Evolutionary conservation across 257 asterid genomes (phyloP), one percentile per base, ranked within the genome.

Genomic region (Nicotiana obtusifolia): DNA sequence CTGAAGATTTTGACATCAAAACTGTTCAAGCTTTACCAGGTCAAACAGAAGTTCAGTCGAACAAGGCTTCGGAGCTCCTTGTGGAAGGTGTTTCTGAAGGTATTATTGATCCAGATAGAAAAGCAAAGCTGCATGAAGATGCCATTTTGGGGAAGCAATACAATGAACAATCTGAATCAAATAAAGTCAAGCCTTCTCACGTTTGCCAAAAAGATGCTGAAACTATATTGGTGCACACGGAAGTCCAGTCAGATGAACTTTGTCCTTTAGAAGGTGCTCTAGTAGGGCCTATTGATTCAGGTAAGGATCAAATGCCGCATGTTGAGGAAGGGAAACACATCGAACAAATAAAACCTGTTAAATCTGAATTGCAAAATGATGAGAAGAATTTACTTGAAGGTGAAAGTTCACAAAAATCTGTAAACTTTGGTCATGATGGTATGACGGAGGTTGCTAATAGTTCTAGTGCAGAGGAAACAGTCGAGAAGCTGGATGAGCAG

Each of bases 1-100:
- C 99, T 81, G 86, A 87, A 85, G 98, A 95, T 87, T 82, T 92
- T 81, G 88, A 91, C 81, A 84, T 95, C 64, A 89, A 91, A 84
- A 87, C 83, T 81, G 84, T 86, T 53, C 93, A 89, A 81, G 83
- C 89, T 86, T 68, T 49, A 78, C 85, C 91, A 44, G 85, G 85
- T 31, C 80, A 84, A 77, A 80, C 87, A 73, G 92, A 86, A 80
- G 87, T 76, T 83, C 90, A 84, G 73, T 78, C 93, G 81, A 68
- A 84, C 86, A 88, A 71, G 86, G 90, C 64, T 82, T 76, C 64
- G 11, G 90, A 81, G 81, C 88, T 84, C 82, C 84, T 86, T 11
- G 64, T 73, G 62, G 88, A 86, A 31, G 88, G 59, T 24, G 81
- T 52, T 54, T 71, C 52, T 82, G 82, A 76, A 82, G 87, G 59